A percentile compares a stretch with the other conserved stretches of the same genome.
Evolutionary conservation across 1,284 basidiomycete species (phyloP).

Genomic region (Mycena citricolor): DNA sequence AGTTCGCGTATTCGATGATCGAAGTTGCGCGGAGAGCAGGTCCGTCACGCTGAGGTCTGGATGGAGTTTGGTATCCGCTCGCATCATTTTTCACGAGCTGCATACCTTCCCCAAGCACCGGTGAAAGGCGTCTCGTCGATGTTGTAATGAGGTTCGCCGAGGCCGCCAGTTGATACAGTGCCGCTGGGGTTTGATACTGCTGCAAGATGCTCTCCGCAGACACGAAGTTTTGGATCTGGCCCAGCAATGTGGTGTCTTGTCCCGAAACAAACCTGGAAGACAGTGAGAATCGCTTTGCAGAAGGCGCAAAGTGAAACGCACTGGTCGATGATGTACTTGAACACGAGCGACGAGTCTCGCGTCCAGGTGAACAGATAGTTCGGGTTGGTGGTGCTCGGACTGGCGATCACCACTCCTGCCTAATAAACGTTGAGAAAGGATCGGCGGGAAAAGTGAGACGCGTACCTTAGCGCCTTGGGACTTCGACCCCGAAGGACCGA

Average conservation of each 20-base stretch:
- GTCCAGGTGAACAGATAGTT: slow-evolving; percentile 58
- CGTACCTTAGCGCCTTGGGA: slow-evolving; percentile 51
- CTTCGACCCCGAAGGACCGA: slow-evolving; percentile 56
- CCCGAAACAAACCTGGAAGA: slow-evolving; percentile 38
- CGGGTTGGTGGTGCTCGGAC: slow-evolving; percentile 49
- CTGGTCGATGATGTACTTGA: slow-evolving; percentile 50
- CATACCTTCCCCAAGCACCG: slow-evolving; percentile 52
- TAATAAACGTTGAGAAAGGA: slow-evolving; percentile 15
- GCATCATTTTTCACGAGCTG: too few species aligned
- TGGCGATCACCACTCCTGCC: slow-evolving; percentile 58
- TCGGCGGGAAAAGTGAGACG: neutral
- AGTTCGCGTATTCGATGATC: slow-evolving; percentile 69
- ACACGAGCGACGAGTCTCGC: slow-evolving; percentile 54
- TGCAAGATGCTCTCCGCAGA: slow-evolving; percentile 47
- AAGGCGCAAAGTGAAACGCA: slow-evolving; percentile 26
- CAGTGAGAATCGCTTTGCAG: neutral
- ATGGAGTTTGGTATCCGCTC: neutral
- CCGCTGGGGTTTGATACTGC: slow-evolving; percentile 61
- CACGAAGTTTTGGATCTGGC: slow-evolving; percentile 51
- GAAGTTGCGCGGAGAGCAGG: slow-evolving; percentile 71
- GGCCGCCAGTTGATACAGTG: slow-evolving; percentile 53
- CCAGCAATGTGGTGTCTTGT: slow-evolving; percentile 38
- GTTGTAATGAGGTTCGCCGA: slow-evolving; percentile 58
- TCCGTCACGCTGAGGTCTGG: slow-evolving; percentile 69
- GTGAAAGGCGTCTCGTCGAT: slow-evolving; percentile 51